Conservation (phyloP, 495 filamentous ascomycete species). For the Hypoxylon fuscum region DNA sequence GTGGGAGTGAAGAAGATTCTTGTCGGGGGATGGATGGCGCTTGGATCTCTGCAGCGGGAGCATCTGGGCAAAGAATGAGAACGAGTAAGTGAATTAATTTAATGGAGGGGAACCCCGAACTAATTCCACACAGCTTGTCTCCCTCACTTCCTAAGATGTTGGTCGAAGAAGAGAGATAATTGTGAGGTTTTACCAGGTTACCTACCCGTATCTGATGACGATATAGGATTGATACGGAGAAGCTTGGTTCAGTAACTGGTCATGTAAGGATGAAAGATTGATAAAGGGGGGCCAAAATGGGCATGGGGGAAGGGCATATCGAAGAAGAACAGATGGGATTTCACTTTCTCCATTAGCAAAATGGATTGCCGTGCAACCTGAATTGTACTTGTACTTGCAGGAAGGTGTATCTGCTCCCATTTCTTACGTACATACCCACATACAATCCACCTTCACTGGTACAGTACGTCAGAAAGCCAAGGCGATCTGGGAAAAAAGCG, state of each 20-base stretch:
- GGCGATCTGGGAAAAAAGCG: constrained; percentile 20
- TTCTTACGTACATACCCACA: constrained; percentile 19
- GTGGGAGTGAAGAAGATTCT: constrained; percentile 18
- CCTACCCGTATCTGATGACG: no score
- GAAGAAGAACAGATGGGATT: constrained; percentile 43
- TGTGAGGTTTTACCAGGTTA: no score
- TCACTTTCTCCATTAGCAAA: constrained; percentile 43
- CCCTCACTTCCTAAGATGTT: no score
- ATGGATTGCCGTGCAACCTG: constrained; percentile 39
- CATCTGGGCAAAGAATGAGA: constrained; percentile 28
- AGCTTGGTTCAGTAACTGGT: neutral
- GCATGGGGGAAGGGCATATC: constrained; percentile 28
- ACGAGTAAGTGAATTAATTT: neutral
- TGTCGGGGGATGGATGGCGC: constrained; percentile 21
- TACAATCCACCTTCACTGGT: no score
- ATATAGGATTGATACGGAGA: no score
- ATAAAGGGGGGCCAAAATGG: constrained; percentile 20
- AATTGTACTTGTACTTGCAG: constrained; percentile 35
- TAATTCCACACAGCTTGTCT: no score
- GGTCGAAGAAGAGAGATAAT: no score
- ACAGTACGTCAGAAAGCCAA: constrained; percentile 29
- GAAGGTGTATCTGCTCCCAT: constrained; percentile 7
- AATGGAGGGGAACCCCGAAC: no score
- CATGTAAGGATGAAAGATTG: constrained; percentile 4
- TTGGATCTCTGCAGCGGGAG: constrained; percentile 24